Evolutionary conservation across 2,329 filamentous ascomycete species (phyloP).

Genomic region (Xylariaceae sp.): DNA sequence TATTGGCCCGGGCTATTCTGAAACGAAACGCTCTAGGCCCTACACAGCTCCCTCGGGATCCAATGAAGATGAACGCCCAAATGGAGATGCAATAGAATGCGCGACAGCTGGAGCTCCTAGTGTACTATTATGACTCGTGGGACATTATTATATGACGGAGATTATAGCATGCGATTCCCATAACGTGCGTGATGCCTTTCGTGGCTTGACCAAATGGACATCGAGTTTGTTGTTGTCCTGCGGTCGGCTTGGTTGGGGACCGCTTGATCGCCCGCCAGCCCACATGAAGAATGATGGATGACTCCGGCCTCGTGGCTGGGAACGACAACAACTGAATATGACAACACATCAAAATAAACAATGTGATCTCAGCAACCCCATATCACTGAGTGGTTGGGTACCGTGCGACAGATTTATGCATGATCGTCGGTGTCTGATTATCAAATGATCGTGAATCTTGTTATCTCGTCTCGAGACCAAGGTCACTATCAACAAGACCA

Average conservation of each 20-base stretch:
- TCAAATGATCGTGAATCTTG: constrained; percentile 15
- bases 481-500: constrained; percentile 15
- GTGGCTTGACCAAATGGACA: constrained; percentile 12
- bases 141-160: too few species aligned
- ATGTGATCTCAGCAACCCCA: too few species aligned
- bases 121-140: too few species aligned
- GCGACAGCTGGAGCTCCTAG: too few species aligned
- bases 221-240: too few species aligned
- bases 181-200: constrained; percentile 7
- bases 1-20: constrained; percentile 13
- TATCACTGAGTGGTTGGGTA: too few species aligned
- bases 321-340: not conserved
- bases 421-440: constrained; percentile 2
- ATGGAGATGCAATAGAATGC: too few species aligned
- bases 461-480: constrained; percentile 7
- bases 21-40: constrained; percentile 15
- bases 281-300: constrained; percentile 3
- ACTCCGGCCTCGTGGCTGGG: constrained; percentile 8
- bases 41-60: constrained; percentile 5
- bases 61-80: constrained; percentile 15
- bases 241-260: too few species aligned
- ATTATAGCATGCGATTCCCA: too few species aligned
- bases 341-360: constrained; percentile 21
- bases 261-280: too few species aligned
- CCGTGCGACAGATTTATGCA: too few species aligned